These are phyloP conservation scores for Groenewaldozyma salmanticensis DNA, from an alignment of 805 yeast species.

Conservation along the genomic window DNA sequence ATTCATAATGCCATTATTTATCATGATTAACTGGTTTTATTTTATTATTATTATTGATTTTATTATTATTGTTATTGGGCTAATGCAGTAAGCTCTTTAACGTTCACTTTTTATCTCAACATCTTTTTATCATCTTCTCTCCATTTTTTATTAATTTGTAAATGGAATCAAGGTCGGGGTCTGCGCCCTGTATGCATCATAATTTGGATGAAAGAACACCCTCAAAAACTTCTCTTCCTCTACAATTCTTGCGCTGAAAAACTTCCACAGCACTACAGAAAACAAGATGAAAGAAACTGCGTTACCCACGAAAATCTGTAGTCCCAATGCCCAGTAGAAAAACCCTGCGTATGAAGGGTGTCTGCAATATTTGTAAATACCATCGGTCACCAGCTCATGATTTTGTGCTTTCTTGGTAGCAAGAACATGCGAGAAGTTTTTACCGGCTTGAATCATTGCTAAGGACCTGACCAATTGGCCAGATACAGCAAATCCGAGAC, in stretches of 20 bases:
- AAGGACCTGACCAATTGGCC: constrained; percentile 65
- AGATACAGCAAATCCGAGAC: constrained; percentile 33
- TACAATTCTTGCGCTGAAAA: constrained; percentile 57
- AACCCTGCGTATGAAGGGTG: constrained; percentile 93
- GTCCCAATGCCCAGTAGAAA: constrained; percentile 87
- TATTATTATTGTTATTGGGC: background rate
- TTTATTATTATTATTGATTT: constrained; percentile 1
- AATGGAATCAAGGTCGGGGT: constrained; percentile 62
- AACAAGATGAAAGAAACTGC: constrained; percentile 50
- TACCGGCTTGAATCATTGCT: constrained; percentile 85
- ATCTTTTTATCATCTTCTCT: background rate
- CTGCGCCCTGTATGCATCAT: constrained; percentile 39
- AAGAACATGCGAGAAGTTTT: constrained; percentile 75
- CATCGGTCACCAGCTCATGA: constrained; percentile 64
- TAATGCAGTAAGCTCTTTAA: background rate
- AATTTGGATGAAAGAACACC: constrained; percentile 63
- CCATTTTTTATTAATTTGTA: constrained; percentile 22
- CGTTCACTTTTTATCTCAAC: background rate
- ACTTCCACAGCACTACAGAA: constrained; percentile 47
- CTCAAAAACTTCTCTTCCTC: constrained; percentile 59
- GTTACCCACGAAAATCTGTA: constrained; percentile 64
- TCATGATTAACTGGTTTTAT: too few relatives aligned
- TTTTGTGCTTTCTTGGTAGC: constrained; percentile 40
- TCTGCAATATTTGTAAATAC: constrained; percentile 56
- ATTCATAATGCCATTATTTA: background rate